Base-by-base conservation (phyloP, 352 stramenopile species). In the Phytopythium chamaehyphon region DNA sequence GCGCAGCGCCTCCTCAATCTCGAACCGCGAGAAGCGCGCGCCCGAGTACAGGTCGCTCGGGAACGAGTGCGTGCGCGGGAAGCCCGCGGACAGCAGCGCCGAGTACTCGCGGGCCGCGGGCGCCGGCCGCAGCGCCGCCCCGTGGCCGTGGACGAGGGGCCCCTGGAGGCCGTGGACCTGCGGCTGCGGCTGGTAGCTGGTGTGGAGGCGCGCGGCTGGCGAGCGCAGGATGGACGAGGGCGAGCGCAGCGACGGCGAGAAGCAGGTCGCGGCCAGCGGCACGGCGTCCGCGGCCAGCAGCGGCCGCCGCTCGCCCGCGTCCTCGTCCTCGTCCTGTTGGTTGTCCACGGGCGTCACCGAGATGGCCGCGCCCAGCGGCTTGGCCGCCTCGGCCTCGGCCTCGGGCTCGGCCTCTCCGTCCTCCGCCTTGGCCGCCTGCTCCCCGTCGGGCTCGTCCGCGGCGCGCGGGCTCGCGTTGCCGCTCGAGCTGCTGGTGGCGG, bases 21-120 rank as follows among this genome's bases (percentile, higher is more conserved):
- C 76, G 50, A 92, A 92, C 19, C 81, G 76, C 21, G 73, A 82
- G 59, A 86, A 88, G 10, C 81, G 66, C 24, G 76, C 72, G 37
- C 68, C 76, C 2, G 78, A 88, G 68, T 88, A 92, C 33, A 92
- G 40, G 36, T 92, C 81, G 37, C 71, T 77, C 3, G 81, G 81
- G 51, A 92, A 88, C 54, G 81, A 92, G 56, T 92, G 71, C n/a
- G 81, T 89, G 57, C 81, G 78, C 56, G 75, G 61, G 16, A 89
- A 68, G 39, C 28, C 28, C 28, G 66, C 37, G 4, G 52, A 47
- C 57, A 73, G 57, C 61, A 84, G 81, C 12, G 53, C 61, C 21
- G 49, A 51, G 22, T 51, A 65, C 31, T 42, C 47, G 44, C 24
- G 24, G 21, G 42, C 23, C 10, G 8, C 0, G 0, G 42, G 10